Evolutionary conservation across 202 grass and related monocot species (phyloP).

Genomic region (Schoenoplectus tabernaemontani): DNA sequence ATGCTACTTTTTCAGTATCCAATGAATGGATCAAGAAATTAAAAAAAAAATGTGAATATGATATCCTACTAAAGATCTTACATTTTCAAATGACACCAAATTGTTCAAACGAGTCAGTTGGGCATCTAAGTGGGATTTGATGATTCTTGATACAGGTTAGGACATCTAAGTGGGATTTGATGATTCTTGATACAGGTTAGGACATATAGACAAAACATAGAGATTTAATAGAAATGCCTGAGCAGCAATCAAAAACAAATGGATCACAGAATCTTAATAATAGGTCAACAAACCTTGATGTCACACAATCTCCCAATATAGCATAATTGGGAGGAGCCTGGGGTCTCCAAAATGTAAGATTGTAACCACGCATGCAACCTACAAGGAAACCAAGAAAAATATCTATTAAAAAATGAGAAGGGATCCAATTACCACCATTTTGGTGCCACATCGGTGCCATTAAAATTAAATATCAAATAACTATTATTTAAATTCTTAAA

Average conservation of each 20-base stretch:
- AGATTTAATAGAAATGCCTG: background rate
- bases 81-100: background rate
- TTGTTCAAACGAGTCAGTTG: background rate
- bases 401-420: too few relatives aligned
- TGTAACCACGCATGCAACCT: conserved; percentile 77
- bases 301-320: conserved; percentile 94
- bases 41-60: background rate
- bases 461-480: too few relatives aligned
- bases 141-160: background rate
- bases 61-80: background rate
- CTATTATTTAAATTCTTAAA: too few relatives aligned
- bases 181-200: background rate
- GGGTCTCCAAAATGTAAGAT: conserved; percentile 94
- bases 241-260: background rate
- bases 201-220: conserved; percentile 10
- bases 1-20: background rate
- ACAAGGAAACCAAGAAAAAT: conserved; percentile 23
- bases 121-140: background rate
- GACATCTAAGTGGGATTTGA: background rate
- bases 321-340: conserved; percentile 94
- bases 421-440: too few relatives aligned
- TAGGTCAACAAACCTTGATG: conserved; percentile 54
- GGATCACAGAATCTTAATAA: background rate
- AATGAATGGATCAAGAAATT: background rate
- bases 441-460: too few relatives aligned